These are phyloP conservation scores for Fraxinus dipetala DNA, from an alignment of 305 asterid genomes.

Conservation along the genomic window DNA sequence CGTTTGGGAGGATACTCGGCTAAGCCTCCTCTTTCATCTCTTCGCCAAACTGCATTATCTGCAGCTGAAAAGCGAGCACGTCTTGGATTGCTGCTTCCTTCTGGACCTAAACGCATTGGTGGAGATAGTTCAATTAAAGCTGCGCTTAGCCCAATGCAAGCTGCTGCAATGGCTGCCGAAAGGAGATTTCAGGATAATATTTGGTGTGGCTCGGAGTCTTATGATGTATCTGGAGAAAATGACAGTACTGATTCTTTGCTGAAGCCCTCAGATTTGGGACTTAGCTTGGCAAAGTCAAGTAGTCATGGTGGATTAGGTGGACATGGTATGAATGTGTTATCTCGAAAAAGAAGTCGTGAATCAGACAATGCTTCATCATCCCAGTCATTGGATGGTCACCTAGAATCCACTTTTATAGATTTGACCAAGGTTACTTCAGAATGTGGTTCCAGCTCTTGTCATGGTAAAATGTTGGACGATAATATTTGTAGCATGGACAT, in stretches of 20 bases:
- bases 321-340: conserved; percentile 25
- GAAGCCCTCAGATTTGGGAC: conserved; percentile 33
- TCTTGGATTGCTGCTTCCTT: conserved; percentile 61
- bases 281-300: conserved; percentile 35
- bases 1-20: conserved; percentile 70
- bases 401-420: conserved; percentile 34
- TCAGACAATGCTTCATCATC: conserved; percentile 30
- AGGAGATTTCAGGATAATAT: conserved; percentile 78
- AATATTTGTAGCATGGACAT: conserved; percentile 22
- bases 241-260: conserved; percentile 38
- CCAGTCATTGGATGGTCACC: conserved; percentile 27
- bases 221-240: conserved; percentile 52
- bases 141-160: conserved; percentile 75
- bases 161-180: conserved; percentile 99
- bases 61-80: conserved; percentile 87
- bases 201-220: conserved; percentile 85
- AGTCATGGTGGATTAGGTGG: conserved; percentile 17
- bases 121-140: conserved; percentile 72
- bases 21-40: conserved; percentile 56
- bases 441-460: conserved; percentile 24
- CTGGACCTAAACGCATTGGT: conserved; percentile 80
- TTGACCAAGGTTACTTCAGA: conserved; percentile 29
- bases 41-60: conserved; percentile 56
- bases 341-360: conserved; percentile 59
- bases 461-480: conserved; percentile 24